Evolutionary conservation across 306 rosid species (phyloP), one percentile per base, ranked within the genome.

Genomic region (Lotus japonicus): DNA sequence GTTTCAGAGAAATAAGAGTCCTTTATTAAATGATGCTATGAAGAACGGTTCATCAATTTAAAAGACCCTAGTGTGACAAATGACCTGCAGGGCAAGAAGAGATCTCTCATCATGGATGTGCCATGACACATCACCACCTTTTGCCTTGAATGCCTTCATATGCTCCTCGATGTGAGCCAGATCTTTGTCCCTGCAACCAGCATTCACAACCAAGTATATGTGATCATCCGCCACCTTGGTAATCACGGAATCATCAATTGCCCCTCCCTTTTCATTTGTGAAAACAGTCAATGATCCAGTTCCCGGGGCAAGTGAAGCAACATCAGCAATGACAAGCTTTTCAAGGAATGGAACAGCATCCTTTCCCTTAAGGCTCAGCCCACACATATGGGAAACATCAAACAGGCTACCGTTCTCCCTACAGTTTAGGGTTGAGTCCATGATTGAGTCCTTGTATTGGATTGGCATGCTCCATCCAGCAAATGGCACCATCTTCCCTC

Each of bases 401-500:
- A 92, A 92, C 35, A 92, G 87, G 43, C 92, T 19, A 63, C 96
- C 96, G 66, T 92, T 81, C 74, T 89, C 68, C 79, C 98, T 83
- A 66, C 96, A 87, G 78, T 87, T 89, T n/a, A 89, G 63, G 14
- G 98, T 92, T 0, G 96, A 92, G 62, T 92, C 98, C 78, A 89
- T 89, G 76, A 92, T 92, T 11, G 96, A 92, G 70, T 92, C 98
- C 80, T 92, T 92, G 81, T 92, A 92, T 70, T 92, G 98, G 58
- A 92, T 92, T 33, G 96, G 96, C 96, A 92, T 92, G 78, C 91
- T 87, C 98, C 96, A 92, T 51, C 98, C 96, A 51, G 98, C 98
- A 77, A 92, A 92, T 11, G 96, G 96, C 66, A 92, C 96, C 95
- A 92, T 87, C 95, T 92, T 92, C 64, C 96, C 98, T 0, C 98